phyloP scores from a whole-genome alignment of 805 yeast genomes.

The Kodamaea fukazawae region DNA sequence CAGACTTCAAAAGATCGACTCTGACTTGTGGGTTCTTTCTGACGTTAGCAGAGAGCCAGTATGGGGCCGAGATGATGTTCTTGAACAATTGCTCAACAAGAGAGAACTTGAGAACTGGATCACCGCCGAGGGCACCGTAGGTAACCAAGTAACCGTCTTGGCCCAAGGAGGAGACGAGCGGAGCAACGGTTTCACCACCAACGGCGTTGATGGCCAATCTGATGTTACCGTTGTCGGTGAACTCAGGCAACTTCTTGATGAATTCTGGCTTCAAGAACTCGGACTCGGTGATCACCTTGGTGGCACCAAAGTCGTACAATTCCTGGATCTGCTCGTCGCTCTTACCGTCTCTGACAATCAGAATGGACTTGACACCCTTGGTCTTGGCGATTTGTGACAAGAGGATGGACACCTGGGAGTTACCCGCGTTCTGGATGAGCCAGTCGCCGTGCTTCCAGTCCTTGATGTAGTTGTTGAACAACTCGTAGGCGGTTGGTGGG shows the following conservation, averaged over 20 bases:
- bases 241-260: slow-evolving; percentile 15
- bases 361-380: slow-evolving; percentile 25
- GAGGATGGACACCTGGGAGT: slow-evolving; percentile 31
- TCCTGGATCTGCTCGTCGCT: slow-evolving; percentile 21
- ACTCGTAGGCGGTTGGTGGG: slow-evolving; percentile 22
- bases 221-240: slow-evolving; percentile 18
- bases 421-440: slow-evolving; percentile 35
- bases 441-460: slow-evolving; percentile 28
- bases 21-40: slow-evolving; percentile 54
- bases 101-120: slow-evolving; percentile 18
- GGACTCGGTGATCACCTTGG: slow-evolving; percentile 25
- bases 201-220: slow-evolving; percentile 33
- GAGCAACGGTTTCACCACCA: slow-evolving; percentile 27
- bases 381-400: slow-evolving; percentile 27
- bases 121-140: slow-evolving; percentile 25
- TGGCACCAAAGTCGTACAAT: slow-evolving; percentile 22
- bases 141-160: slow-evolving; percentile 27
- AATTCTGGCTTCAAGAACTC: slow-evolving; percentile 21
- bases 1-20: slow-evolving; percentile 36
- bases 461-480: slow-evolving; percentile 17
- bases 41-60: slow-evolving; percentile 32
- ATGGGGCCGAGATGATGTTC: slow-evolving; percentile 28
- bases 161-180: slow-evolving; percentile 23
- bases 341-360: slow-evolving; percentile 30
- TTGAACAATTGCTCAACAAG: slow-evolving; percentile 29